These are phyloP conservation scores for Coriolopsis trogii DNA, from an alignment of 1,284 basidiomycete genomes.

Conservation along the genomic window DNA sequence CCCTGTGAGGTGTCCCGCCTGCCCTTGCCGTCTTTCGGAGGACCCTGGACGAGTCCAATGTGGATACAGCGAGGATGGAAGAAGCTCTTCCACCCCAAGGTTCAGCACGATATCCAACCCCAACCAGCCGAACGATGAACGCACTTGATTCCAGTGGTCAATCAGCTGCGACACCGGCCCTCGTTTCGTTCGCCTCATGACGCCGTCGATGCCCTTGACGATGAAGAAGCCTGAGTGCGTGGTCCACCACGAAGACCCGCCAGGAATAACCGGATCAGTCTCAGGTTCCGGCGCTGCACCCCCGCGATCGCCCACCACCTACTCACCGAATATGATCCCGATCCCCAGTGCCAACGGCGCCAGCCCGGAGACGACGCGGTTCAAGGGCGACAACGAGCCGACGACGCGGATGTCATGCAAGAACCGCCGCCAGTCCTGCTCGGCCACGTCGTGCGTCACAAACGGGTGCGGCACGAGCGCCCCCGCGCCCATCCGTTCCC, in stretches of 20 bases:
- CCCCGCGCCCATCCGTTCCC: no score
- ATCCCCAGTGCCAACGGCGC: constrained; percentile 17
- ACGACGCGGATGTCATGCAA: constrained; percentile 25
- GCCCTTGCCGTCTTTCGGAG: not conserved
- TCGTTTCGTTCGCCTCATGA: constrained; percentile 15
- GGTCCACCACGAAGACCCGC: not conserved
- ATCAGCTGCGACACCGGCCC: constrained; percentile 20
- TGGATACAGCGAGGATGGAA: constrained; percentile 9
- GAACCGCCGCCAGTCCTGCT: constrained; percentile 42
- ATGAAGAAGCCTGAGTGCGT: constrained; percentile 3
- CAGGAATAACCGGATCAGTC: not conserved
- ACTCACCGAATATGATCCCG: constrained; percentile 10
- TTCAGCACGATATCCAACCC: not conserved
- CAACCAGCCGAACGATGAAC: not conserved
- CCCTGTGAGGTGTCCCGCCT: not conserved
- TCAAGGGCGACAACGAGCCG: constrained; percentile 15
- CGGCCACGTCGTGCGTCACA: constrained; percentile 39
- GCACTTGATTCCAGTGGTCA: constrained; percentile 27
- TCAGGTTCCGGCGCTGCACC: not conserved
- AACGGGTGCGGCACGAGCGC: constrained; percentile 41
- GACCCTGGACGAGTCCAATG: not conserved
- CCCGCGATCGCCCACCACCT: not conserved
- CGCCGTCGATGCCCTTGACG: constrained; percentile 12
- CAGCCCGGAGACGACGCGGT: constrained; percentile 15
- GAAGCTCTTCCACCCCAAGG: not conserved